A percentile compares a stretch with the other conserved stretches of the same genome.
Evolutionary conservation across 164 flowering plant genomes (phyloP).

Genomic region (Nymphaea thermarum): DNA sequence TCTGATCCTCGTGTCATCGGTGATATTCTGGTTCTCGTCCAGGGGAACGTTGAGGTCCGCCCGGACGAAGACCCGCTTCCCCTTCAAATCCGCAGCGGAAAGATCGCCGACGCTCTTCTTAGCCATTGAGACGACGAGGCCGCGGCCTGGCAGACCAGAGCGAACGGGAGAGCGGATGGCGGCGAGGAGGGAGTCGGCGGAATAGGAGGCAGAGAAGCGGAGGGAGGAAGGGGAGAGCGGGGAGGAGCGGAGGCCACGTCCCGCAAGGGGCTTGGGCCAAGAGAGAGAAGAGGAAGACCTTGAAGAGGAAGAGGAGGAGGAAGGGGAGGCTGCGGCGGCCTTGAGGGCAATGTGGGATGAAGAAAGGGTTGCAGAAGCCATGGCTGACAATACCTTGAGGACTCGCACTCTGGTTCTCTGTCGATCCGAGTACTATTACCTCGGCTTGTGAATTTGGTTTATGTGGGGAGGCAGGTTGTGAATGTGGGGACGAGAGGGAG

Average conservation of each 20-base stretch:
- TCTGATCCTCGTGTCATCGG: constrained; percentile 60
- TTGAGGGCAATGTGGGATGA: background rate
- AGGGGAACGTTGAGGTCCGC: constrained; percentile 70
- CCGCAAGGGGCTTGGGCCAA: background rate
- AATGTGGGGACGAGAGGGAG: constrained; percentile 2
- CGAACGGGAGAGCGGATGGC: constrained; percentile 6
- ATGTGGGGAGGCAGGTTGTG: background rate
- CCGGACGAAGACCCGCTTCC: constrained; percentile 60
- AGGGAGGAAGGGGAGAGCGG: constrained; percentile 35
- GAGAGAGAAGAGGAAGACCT: constrained; percentile 6
- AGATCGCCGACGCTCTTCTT: constrained; percentile 67
- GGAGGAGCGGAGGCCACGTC: constrained; percentile 39
- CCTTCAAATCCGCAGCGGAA: constrained; percentile 38
- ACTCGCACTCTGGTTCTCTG: background rate
- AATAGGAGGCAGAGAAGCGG: constrained; percentile 19
- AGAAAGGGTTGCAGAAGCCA: background rate
- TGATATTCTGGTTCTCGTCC: constrained; percentile 52
- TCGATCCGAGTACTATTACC: background rate
- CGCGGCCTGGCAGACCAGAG: constrained; percentile 17
- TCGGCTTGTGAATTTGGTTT: background rate
- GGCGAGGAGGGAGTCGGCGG: constrained; percentile 5
- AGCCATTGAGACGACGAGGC: constrained; percentile 36
- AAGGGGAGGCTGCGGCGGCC: background rate
- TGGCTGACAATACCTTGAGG: background rate
- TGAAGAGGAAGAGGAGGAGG: background rate